Base-by-base conservation (phyloP, 108 stramenopile species). In the Pseudonitzschia pungens region DNA sequence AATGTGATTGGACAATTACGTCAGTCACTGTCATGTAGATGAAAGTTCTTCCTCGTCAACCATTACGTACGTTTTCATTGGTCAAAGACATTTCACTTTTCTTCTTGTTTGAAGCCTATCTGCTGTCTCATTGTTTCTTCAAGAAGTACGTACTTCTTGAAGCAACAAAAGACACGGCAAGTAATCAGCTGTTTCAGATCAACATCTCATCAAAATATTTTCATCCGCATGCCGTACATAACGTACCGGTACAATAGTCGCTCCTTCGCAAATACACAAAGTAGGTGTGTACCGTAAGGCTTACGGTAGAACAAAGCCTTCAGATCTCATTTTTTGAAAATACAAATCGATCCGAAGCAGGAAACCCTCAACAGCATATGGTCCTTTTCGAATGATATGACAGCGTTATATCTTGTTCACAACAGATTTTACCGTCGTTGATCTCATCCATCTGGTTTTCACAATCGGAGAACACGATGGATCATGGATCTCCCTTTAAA, bases 41-140 rank as follows among this genome's bases (percentile, higher is more conserved):
- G 14, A 14, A 11, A 18, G 10, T 8, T 8, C 3, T 48, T 48
- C 45, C 45, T 48, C 45, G 14, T 48, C 18, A 48, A 48, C 5
- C 45, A 4, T 14, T 18, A 18, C 54, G 26, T 4, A 26, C 54
- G 54, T 55, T 55, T 55, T 55, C 24, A 55, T 55, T 55, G 54
- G 54, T 55, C 45, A 24, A 51, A 51, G 50, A 51, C 50, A n/a
- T 51, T 8, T 51, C 50, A 1, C n/a, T n/a, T 5, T 21, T 48
- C 45, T 55, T 55, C 26, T 20, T 55, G 36, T 26, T 24, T 1
- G 54, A 20, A 55, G 54, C 2, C 54, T 55, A 22, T 55, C 26
- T 55, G 54, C 54, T 55, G 54, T 55, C 54, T 55, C 54, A 24
- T 26, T 10, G 24, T 55, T 55, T 55, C 36, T 48, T 48, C 16